Base-by-base conservation (phyloP, 208 protist genomes). In the Acanthamoeba quina region DNA sequence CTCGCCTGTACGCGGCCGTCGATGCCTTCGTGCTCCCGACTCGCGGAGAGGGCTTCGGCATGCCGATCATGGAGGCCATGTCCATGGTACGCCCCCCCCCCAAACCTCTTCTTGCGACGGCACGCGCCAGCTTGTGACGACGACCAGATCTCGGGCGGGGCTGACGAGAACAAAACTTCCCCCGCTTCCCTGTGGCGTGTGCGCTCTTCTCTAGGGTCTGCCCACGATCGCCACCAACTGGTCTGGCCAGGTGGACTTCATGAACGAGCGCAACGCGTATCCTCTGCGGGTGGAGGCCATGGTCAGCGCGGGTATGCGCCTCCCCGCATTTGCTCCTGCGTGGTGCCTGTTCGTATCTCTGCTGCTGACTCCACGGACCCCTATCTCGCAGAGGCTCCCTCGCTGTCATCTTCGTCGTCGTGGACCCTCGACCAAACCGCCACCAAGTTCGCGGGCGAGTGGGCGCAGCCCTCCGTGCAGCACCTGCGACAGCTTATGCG, bases 11-110 rank as follows among this genome's bases (percentile, higher is more conserved):
- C 95, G 83, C 82, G 10, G 94, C 94, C 26, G 95, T 90, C 11
- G 96, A 99, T 94, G 96, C 96, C n/a, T 98, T 99, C 92, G 97
- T 99, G 26, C 89, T 98, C 7, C 97, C 98, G 5, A 97, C 95
- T 19, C 96, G 97, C 31, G 98, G 97, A n/a, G 98, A 98, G 86
- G 97, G 97, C 54, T 98, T 92, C 95, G 97, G 97, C 95, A 82
- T 92, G 68, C 97, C 97, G 5, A 96, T 97, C 82, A 89, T 96
- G 34, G 96, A 98, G 83, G 97, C 96, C 24, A 97, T 97, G 96
- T 49, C 96, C 7, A 97, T 97, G 95, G 94, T 82, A 76, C 11
- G 52, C 11, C 41, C 9, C 47, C 58, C 15, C 49, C 29, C 52
- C 49, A 5, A 4, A 19, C 21, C 41, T 58, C 44, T 47, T 47